A percentile compares a stretch with the other conserved stretches of the same genome.
Conservation (phyloP, 805 yeast genomes). For the Starmera pachycereana region DNA sequence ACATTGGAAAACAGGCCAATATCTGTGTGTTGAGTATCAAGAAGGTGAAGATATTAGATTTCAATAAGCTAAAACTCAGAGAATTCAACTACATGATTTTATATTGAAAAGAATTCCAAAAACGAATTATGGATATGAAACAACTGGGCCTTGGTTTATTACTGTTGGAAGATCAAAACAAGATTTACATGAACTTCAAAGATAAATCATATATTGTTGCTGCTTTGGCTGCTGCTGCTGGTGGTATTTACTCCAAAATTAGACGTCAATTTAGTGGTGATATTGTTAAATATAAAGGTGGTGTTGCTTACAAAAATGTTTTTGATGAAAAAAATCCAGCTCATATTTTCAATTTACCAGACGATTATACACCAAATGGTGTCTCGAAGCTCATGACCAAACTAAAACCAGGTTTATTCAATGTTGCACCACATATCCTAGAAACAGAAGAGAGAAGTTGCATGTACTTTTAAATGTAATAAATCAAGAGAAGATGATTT, state of each 20-base stretch:
- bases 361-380: slow-evolving; percentile 3
- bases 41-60: not conserved
- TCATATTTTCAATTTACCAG: slow-evolving; percentile 5
- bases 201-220: slow-evolving; percentile 3
- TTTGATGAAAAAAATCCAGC: slow-evolving; percentile 5
- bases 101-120: slow-evolving; percentile 4
- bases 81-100: slow-evolving; percentile 4
- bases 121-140: slow-evolving; percentile 1
- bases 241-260: slow-evolving; percentile 10
- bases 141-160: slow-evolving; percentile 1
- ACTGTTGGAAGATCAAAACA: not conserved
- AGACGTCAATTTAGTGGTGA: slow-evolving; percentile 8
- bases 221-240: slow-evolving; percentile 8
- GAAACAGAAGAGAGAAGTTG: slow-evolving; percentile 7
- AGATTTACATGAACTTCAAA: slow-evolving; percentile 2
- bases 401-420: slow-evolving; percentile 5
- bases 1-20: slow-evolving; percentile 10
- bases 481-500: slow-evolving; percentile 5
- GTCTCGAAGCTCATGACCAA: slow-evolving; percentile 7
- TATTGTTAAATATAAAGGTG: slow-evolving; percentile 6
- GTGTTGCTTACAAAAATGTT: slow-evolving; percentile 8
- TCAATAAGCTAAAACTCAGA: slow-evolving; percentile 6
- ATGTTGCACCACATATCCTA: slow-evolving; percentile 8
- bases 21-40: not conserved
- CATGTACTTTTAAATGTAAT: slow-evolving; percentile 5